Conservation (phyloP, 1,284 basidiomycete genomes). For the Moniliophthora roreri region DNA sequence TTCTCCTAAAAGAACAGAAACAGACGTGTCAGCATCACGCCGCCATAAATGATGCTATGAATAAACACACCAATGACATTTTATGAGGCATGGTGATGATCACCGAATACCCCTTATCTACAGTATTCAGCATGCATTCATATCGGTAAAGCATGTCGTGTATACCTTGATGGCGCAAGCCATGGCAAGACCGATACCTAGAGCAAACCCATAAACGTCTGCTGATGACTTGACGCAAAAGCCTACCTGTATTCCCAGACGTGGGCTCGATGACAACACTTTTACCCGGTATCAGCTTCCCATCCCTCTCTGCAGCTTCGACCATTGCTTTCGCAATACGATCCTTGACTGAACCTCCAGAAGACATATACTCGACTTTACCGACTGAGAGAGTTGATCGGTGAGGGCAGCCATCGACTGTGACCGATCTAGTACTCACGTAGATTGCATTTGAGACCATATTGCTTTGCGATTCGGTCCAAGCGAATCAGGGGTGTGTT, state of each 20-base stretch:
- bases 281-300: conserved; percentile 83
- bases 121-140: conserved; percentile 69
- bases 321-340: conserved; percentile 98
- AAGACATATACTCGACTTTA: conserved; percentile 90
- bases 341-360: conserved; percentile 95
- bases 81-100: conserved; percentile 97
- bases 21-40: too few species aligned
- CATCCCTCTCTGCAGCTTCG: conserved; percentile 86
- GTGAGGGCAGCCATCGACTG: conserved; percentile 8
- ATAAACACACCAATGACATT: conserved; percentile 75
- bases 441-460: conserved; percentile 89
- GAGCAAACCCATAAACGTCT: conserved; percentile 9
- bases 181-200: conserved; percentile 90
- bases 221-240: background rate
- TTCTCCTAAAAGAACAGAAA: too few species aligned
- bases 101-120: conserved; percentile 84
- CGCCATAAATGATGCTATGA: background rate
- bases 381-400: conserved; percentile 54
- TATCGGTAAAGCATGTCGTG: background rate
- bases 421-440: conserved; percentile 48
- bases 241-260: conserved; percentile 90
- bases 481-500: conserved; percentile 90
- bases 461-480: conserved; percentile 72
- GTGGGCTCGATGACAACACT: conserved; percentile 94
- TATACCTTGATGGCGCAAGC: conserved; percentile 88